Evolutionary conservation across 805 yeast genomes (phyloP), one percentile per base, ranked within the genome.

Genomic region (Kodamaea sagamina): DNA sequence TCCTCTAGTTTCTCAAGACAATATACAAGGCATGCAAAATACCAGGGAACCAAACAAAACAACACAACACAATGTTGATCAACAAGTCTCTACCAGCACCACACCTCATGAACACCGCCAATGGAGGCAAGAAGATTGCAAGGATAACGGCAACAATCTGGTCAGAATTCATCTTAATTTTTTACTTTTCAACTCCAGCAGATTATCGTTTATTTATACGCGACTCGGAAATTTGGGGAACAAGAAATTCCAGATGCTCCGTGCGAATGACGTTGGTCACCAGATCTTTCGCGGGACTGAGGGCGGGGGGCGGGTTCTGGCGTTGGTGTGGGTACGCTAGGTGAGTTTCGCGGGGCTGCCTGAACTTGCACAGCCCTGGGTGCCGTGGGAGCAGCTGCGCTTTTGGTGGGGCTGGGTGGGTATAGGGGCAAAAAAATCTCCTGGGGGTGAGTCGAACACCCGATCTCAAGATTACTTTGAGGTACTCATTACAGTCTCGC

Each of bases 11-110:
- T 45, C 54, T 60, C 46, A 69, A 55, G 27, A 79, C 87, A 58
- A 83, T 67, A 67, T 80, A 85, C 52, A 83, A 62, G 42, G 92
- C 92, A 60, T 84, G 88, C 52, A 85, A 65, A 66, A 84, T 84
- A 68, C 83, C 90, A 57, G 93, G 93, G 82, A 85, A 82, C 81
- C 82, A 81, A 51, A 72, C 65, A 61, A 77, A 82, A 53, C 71
- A 48, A 72, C 85, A 80, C 54, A 81, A 74, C 47, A 82, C 62
- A 52, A 82, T 58, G 72, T 83, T 84, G 59, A 85, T 75, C 63
- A 84, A 67, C 57, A 84, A 78, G 41, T 76, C 85, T 40, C 74
- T 68, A 51, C 86, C 79, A 52, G 79, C 72, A 48, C 92, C 93
- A 54, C 74, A 76, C 50, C 74, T 77, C 74, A 84, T 64, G 64